Conservation (phyloP, 176 grass and related monocot species). For the Microstegium vimineum region DNA sequence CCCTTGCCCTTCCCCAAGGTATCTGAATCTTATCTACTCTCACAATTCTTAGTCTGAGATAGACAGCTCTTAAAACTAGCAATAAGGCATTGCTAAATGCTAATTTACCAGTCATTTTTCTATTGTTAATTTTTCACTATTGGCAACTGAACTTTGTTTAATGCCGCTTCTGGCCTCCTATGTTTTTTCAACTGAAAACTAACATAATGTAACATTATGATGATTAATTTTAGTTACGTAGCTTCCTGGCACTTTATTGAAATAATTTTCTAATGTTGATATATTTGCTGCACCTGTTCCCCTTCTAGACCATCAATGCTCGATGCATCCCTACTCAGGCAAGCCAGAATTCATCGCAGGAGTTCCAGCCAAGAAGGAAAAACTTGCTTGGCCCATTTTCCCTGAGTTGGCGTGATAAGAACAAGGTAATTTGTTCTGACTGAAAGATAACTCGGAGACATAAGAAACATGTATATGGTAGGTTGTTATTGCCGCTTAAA, state of each 20-base stretch:
- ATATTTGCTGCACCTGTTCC: conserved; percentile 19
- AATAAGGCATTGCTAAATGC: not conserved
- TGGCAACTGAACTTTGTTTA: conserved; percentile 5
- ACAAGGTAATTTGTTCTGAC: conserved; percentile 92
- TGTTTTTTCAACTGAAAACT: not conserved
- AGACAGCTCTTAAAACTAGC: not conserved
- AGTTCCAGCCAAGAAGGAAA: conserved; percentile 85
- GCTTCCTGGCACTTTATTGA: conserved; percentile 7
- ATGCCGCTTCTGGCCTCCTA: not conserved
- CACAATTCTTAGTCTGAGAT: conserved; percentile 19
- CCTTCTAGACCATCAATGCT: conserved; percentile 53
- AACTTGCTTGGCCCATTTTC: conserved; percentile 81
- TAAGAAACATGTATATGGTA: not conserved
- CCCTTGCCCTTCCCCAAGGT: conserved; percentile 82
- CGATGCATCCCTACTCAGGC: conserved; percentile 36
- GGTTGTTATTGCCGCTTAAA: not conserved
- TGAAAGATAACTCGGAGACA: not conserved
- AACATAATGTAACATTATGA: not conserved
- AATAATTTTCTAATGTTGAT: conserved; percentile 13
- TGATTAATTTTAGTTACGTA: conserved; percentile 1
- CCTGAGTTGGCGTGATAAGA: conserved; percentile 93
- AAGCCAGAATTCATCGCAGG: conserved; percentile 64
- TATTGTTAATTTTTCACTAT: conserved; percentile 12
- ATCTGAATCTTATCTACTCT: conserved; percentile 20
- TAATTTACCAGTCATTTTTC: conserved; percentile 22